Base-by-base conservation (phyloP, 495 filamentous ascomycete genomes). In the Penicillium taxi region DNA sequence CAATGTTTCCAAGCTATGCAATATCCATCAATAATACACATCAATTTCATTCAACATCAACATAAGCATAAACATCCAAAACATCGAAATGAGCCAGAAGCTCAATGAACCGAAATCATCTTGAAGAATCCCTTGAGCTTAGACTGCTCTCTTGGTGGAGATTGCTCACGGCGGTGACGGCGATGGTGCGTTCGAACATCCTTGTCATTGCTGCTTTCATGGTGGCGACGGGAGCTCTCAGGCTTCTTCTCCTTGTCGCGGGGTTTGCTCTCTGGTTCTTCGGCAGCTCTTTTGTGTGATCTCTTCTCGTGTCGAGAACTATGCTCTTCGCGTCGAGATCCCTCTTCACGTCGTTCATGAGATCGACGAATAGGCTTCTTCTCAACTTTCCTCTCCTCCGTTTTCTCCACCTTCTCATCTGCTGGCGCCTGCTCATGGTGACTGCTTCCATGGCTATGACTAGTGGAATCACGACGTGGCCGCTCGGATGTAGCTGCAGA, bases 91-190 rank as follows among this genome's bases (percentile, higher is more conserved):
- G 20, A 41, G 14, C 11, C 35, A 30, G 18, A 24, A 35, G 13
- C 6, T 19, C 23, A 17, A 19, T 63, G 45, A 21, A 55, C 60
- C 47, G 55, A 39, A 52, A 66, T 57, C 6, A 56, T 52, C 35
- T 59, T 60, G 42, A 64, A 45, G 26, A 69, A 17, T 11, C 48
- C 44, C 49, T 62, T 67, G 30, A 69, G 37, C 31, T 50, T 61
- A n/a, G 63, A 60, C 23, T 50, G 43, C 23, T 51, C 49, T 29
- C 43, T 48, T 6, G 52, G 53, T 0, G 63, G 61, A 9, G 59
- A 60, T 13, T 55, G 48, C 18, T 65, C 63, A 6, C 53, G 59
- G 32, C 50, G 44, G 26, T 51, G 57, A 8, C 56, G 56, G 36
- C 52, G 59, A 44, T 50, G 53, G 34, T 26, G 26, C 34, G 45